These are phyloP conservation scores for Fagus sylvatica DNA, from an alignment of 306 rosid species.

Conservation along the genomic window DNA sequence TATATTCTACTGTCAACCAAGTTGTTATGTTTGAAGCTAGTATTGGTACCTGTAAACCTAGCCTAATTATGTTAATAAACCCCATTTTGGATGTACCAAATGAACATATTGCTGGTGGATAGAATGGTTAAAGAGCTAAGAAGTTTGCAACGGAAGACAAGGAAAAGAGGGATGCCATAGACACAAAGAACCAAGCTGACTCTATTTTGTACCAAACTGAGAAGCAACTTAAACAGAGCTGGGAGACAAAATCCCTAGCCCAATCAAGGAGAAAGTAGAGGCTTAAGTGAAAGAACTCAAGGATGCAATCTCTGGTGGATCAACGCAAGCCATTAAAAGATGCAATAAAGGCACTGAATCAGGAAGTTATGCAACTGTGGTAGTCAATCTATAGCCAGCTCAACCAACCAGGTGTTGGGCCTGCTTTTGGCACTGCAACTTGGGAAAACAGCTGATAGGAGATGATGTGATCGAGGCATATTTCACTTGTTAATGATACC, in stretches of 20 bases:
- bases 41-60: no score
- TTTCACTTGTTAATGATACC: constrained; percentile 27
- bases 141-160: no score
- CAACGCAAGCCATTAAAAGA: constrained; percentile 73
- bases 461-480: constrained; percentile 82
- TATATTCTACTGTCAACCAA: no score
- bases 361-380: constrained; percentile 89
- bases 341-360: constrained; percentile 86
- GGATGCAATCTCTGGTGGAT: constrained; percentile 72
- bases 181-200: no score
- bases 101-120: no score
- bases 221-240: no score
- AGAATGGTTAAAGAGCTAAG: no score
- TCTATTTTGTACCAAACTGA: constrained; percentile 3
- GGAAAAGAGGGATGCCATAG: no score
- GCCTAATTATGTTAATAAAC: no score
- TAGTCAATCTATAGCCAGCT: constrained; percentile 85
- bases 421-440: constrained; percentile 53
- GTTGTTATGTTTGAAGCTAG: no score
- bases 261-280: constrained; percentile 88
- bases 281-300: constrained; percentile 75
- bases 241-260: constrained; percentile 32
- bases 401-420: constrained; percentile 41
- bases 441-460: constrained; percentile 42
- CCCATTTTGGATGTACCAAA: no score